Base-by-base conservation (phyloP, 139 green algal species). In the Chlorella vulgaris region DNA sequence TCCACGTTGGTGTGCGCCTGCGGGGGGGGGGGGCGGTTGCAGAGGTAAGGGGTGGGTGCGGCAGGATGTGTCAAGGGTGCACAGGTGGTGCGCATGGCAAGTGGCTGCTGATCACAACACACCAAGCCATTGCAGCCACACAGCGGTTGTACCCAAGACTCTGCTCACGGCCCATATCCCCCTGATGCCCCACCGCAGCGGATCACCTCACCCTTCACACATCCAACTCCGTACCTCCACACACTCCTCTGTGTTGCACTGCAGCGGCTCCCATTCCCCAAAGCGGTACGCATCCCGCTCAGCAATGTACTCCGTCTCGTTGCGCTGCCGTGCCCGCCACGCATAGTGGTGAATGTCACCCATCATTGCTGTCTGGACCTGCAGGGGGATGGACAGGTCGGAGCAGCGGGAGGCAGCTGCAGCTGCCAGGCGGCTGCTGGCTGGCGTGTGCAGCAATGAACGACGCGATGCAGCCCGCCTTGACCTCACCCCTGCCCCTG, bases 341-440 rank as follows among this genome's bases (percentile, higher is more conserved):
- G 92, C 93, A 55, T 88, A 97, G 85, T 98, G 94, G 58, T 97
- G 93, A 24, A 98, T 92, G 89, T 98, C 94, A 0, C 91, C 92
- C 91, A 97, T 92, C 69, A 84, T 87, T 55, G 88, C 78, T 0
- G 91, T 96, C 68, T 97, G 93, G 43, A 87, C 60, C 86, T 90
- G 84, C 61, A 43, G 1, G 3, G 21, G 55, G 10, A 26, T n/a
- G 28, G 42, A 4, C 6, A 13, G 28, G 4, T 40, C 38, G 40
- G 62, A 18, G 29, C 26, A 7, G 4, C 2, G 13, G 61, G 29
- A 68, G 24, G 61, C 29, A 71, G 15, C 13, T 47, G 28, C n/a
- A n/a, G n/a, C n/a, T n/a, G n/a, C n/a, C n/a, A n/a, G n/a, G n/a
- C n/a, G n/a, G n/a, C n/a, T n/a, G n/a, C n/a, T n/a, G n/a, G n/a